Evolutionary conservation across 2,329 filamentous ascomycete species (phyloP), one percentile per base, ranked within the genome.

Genomic region (Fusarium sp.): DNA sequence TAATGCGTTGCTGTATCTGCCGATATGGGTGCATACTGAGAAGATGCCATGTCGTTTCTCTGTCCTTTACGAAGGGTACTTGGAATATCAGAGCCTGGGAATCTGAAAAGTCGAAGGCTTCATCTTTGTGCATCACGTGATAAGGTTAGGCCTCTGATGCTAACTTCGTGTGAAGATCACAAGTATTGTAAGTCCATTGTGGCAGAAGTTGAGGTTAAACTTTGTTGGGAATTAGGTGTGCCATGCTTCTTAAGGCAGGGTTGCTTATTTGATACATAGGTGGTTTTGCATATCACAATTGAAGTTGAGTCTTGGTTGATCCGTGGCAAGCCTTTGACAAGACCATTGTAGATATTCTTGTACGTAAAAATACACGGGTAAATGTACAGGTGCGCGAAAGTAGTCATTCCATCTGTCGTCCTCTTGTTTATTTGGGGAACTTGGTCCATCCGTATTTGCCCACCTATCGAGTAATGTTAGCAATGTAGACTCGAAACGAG

Each of bases 371-470:
- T 79, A 80, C 77, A 79, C 61, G 61, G 49, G 67, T 75, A 72
- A 68, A 77, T 77, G 71, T 78, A 80, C 74, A 77, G 66, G 51
- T 61, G 72, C 64, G 52, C 51, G 61, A 64, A 52, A 65, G 66
- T 62, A 72, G 58, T 61, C 48, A 60, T 69, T 69, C 64, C 64
- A 65, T 64, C 56, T 60, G 61, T 67, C 60, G 24, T 46, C 56
- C 47, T 52, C 54, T 51, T 65, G 70, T 75, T 82, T 82, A 87
- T 84, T 85, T 86, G 68, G 87, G 87, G 77, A 83, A 90, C 76
- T 83, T 88, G 72, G 79, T 84, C 87, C 87, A 89, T 76, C 83
- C 85, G 74, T 79, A 79, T 79, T 83, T 86, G 69, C 86, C 86
- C 70, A 85, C 77, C 87, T 89, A 71, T 68, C 37, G 22, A 34